phyloP scores from a whole-genome alignment of 768 basidiomycete genomes.

The Megacollybia marginata region DNA sequence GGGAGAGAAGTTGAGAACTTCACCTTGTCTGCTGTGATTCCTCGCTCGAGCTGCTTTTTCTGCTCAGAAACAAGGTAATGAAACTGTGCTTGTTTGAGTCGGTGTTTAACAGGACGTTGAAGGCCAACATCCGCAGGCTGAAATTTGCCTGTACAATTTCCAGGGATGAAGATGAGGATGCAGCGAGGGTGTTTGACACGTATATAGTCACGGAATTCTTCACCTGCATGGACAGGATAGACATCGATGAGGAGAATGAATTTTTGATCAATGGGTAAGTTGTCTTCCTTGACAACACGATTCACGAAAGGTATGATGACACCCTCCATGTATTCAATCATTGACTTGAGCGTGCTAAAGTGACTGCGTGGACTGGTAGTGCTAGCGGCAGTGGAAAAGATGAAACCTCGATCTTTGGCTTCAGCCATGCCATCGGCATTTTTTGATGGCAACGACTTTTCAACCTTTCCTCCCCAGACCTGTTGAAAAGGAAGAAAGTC shows the following conservation, averaged over 20 bases:
- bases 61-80: conserved; percentile 6
- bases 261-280: conserved; percentile 6
- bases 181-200: conserved; percentile 4
- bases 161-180: too few relatives aligned
- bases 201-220: conserved; percentile 8
- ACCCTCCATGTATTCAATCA: conserved; percentile 8
- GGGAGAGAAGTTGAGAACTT: conserved; percentile 9
- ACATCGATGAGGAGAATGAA: conserved; percentile 11
- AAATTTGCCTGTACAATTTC: conserved; percentile 12
- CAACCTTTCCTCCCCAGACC: conserved; percentile 3
- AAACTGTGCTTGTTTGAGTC: conserved; percentile 6
- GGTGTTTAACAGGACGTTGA: too few relatives aligned
- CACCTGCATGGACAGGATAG: conserved; percentile 11
- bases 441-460: conserved; percentile 3
- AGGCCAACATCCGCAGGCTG: too few relatives aligned
- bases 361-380: conserved; percentile 6
- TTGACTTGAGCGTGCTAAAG: conserved; percentile 11
- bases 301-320: conserved; percentile 5
- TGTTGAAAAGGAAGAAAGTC: conserved; percentile 14
- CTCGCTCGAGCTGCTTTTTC: conserved; percentile 1
- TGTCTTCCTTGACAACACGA: background rate
- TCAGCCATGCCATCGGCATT: conserved; percentile 1
- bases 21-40: conserved; percentile 7
- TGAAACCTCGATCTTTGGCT: conserved; percentile 3
- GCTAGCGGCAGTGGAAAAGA: conserved; percentile 11